A percentile compares a stretch with the other conserved stretches of the same genome.
Evolutionary conservation across 768 basidiomycete species (phyloP).

Genomic region (Pleurotus salmoneostramineus): DNA sequence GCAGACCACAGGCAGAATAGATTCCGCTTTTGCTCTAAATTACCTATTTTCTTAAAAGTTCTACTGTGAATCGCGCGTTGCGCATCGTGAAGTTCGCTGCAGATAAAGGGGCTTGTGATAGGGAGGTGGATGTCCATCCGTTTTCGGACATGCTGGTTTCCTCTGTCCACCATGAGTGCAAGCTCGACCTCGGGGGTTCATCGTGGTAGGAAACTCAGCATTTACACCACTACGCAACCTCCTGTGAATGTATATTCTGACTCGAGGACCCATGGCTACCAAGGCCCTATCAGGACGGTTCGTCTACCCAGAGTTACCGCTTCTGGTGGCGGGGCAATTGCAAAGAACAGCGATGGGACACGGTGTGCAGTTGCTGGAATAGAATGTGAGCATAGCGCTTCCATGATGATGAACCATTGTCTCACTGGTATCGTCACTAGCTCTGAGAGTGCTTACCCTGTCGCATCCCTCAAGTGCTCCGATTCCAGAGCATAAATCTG

Average conservation of each 20-base stretch:
- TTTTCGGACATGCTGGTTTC: background rate
- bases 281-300: conserved; percentile 46
- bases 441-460: conserved; percentile 57
- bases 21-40: too few relatives aligned
- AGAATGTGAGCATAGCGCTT: conserved; percentile 50
- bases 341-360: conserved; percentile 61
- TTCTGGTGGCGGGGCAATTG: conserved; percentile 62
- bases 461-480: conserved; percentile 38
- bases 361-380: conserved; percentile 75
- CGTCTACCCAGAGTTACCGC: conserved; percentile 57
- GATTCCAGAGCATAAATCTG: conserved; percentile 45
- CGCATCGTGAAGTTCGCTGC: too few relatives aligned
- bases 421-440: conserved; percentile 24
- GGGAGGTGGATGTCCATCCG: background rate
- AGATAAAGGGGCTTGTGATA: background rate
- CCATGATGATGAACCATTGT: background rate
- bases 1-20: too few relatives aligned
- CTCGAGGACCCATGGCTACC: conserved; percentile 33
- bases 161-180: background rate
- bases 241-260: conserved; percentile 34
- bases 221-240: conserved; percentile 6
- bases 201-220: conserved; percentile 8
- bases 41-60: too few relatives aligned
- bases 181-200: background rate
- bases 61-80: too few relatives aligned